Evolutionary conservation across 1,284 basidiomycete species (phyloP).

Genomic region (Boletus semigastroideus): DNA sequence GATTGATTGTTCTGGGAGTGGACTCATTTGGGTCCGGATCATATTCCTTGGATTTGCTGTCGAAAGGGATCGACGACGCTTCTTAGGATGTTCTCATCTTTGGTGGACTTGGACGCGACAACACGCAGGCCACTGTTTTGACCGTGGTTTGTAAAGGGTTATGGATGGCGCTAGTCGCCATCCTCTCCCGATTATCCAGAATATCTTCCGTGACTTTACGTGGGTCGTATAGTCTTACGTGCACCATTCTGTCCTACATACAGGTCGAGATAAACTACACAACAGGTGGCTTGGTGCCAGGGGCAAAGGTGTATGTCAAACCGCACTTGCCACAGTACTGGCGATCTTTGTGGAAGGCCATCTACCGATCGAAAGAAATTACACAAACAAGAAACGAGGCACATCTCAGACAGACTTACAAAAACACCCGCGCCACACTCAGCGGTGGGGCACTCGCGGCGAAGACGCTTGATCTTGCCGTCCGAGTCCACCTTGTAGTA

Average conservation of each 20-base stretch:
- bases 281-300: conserved; percentile 72
- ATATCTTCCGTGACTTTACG: too few relatives aligned
- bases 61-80: too few relatives aligned
- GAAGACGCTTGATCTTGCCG: conserved; percentile 98
- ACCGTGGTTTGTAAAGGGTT: not conserved
- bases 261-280: conserved; percentile 41
- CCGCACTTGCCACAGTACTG: conserved; percentile 97
- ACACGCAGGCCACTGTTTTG: conserved; percentile 10
- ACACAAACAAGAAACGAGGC: not conserved
- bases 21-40: too few relatives aligned
- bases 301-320: conserved; percentile 86
- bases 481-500: conserved; percentile 99
- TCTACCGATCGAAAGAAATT: conserved; percentile 41
- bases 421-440: conserved; percentile 96
- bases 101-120: too few relatives aligned
- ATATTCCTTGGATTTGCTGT: too few relatives aligned
- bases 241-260: conserved; percentile 15
- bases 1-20: too few relatives aligned
- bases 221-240: not conserved
- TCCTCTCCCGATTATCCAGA: too few relatives aligned
- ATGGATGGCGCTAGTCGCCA: too few relatives aligned
- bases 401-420: conserved; percentile 47
- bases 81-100: too few relatives aligned
- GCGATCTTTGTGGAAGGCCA: conserved; percentile 94
- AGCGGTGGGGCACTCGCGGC: conserved; percentile 91